These are phyloP conservation scores for Chrysoporthe deuterocubensis DNA, from an alignment of 2,329 filamentous ascomycete species.

Conservation along the genomic window DNA sequence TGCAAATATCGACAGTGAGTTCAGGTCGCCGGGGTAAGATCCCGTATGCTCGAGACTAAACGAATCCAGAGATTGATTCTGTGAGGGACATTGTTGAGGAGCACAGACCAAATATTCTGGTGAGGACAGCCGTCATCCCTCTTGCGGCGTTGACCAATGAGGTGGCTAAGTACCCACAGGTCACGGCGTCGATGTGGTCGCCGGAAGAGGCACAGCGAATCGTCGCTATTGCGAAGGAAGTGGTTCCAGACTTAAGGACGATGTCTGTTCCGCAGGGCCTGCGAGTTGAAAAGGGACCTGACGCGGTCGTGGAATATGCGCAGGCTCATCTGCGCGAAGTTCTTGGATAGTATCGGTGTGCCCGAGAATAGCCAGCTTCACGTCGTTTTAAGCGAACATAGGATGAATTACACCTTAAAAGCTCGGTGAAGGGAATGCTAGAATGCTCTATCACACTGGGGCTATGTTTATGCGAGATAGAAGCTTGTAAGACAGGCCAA, in stretches of 20 bases:
- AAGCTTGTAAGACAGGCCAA: background rate
- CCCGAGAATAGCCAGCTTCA: background rate
- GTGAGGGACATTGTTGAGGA: conserved; percentile 12
- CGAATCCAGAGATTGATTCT: conserved; percentile 4
- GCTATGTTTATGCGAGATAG: background rate
- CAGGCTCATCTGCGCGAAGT: conserved; percentile 44
- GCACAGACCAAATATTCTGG: conserved; percentile 10
- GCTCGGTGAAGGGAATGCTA: background rate
- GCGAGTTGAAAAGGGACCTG: conserved; percentile 54
- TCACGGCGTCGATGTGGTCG: conserved; percentile 45
- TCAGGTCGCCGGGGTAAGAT: background rate
- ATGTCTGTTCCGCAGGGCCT: conserved; percentile 55
- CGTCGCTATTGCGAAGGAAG: conserved; percentile 45
- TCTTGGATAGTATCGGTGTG: conserved; percentile 20
- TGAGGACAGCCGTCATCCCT: background rate
- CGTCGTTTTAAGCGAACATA: background rate
- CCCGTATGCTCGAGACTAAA: background rate
- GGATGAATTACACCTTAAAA: background rate
- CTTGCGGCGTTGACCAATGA: background rate
- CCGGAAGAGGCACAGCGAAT: conserved; percentile 51
- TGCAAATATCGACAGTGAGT: conserved; percentile 64
- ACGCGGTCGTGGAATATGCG: conserved; percentile 55
- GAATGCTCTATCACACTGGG: background rate
- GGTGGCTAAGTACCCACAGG: conserved; percentile 24
- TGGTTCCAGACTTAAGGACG: conserved; percentile 51